Conservation (phyloP, 2,329 filamentous ascomycete species). For the Trichophyton rubrum region DNA sequence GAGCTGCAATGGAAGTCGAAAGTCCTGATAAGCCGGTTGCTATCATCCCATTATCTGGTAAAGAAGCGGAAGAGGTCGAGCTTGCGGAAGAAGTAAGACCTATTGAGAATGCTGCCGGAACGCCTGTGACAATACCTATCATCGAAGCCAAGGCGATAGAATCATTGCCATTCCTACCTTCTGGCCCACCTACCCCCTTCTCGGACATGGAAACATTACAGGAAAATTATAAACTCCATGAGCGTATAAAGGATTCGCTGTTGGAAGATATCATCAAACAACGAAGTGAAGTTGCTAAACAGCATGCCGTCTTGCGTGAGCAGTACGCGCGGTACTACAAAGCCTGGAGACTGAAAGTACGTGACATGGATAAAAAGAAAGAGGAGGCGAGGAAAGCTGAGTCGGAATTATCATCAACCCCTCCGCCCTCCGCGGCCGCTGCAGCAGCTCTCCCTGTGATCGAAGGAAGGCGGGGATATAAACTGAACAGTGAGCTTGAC, state of each 20-base stretch:
- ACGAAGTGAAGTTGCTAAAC: conserved; percentile 26
- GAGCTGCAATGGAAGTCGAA: conserved; percentile 15
- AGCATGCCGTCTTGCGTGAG: conserved; percentile 29
- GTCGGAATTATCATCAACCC: conserved; percentile 26
- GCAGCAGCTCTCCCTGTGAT: conserved; percentile 20
- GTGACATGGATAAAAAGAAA: conserved; percentile 32
- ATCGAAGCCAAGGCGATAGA: conserved; percentile 29
- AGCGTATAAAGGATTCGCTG: conserved; percentile 29
- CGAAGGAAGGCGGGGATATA: conserved; percentile 32
- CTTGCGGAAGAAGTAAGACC: conserved; percentile 4
- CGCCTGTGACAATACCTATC: conserved; percentile 2
- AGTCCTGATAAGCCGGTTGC: conserved; percentile 9
- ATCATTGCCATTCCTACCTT: conserved; percentile 34
- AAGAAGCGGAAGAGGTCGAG: conserved; percentile 17
- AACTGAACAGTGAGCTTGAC: conserved; percentile 39
- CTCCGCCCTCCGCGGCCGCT: conserved; percentile 18
- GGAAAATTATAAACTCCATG: conserved; percentile 29
- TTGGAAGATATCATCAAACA: conserved; percentile 27
- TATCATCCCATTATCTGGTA: conserved; percentile 16
- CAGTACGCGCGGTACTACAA: conserved; percentile 33
- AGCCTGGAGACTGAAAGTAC: conserved; percentile 33
- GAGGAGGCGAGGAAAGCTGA: conserved; percentile 26
- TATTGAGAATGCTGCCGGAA: not conserved
- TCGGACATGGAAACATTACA: conserved; percentile 35
- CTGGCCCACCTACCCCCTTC: conserved; percentile 32